A percentile compares a stretch with the other conserved stretches of the same genome.
Evolutionary conservation across 1,284 basidiomycete genomes (phyloP).

Genomic region (Trichosporon ovoides): DNA sequence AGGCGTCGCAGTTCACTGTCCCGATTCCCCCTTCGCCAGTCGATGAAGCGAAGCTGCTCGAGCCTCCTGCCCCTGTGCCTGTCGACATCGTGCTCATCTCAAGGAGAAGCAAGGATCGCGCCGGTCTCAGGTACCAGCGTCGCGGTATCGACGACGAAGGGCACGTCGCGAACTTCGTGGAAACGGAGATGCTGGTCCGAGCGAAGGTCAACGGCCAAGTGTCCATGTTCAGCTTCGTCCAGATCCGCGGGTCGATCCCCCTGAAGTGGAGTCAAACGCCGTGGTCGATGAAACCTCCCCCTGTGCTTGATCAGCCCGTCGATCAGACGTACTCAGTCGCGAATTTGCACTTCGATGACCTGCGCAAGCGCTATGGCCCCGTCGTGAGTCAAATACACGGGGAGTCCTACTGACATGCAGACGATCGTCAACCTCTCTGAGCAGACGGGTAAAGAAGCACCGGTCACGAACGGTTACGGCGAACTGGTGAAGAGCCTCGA

Average conservation of each 20-base stretch:
- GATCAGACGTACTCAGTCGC: constrained; percentile 67
- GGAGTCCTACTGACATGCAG: constrained; percentile 48
- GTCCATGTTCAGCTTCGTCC: constrained; percentile 80
- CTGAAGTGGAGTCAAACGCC: constrained; percentile 74
- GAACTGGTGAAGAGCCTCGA: constrained; percentile 61
- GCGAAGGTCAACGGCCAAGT: constrained; percentile 59
- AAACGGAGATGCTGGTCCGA: constrained; percentile 62
- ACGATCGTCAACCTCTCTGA: constrained; percentile 85
- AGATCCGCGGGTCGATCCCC: constrained; percentile 85
- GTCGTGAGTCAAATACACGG: constrained; percentile 54
- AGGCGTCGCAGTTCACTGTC: constrained; percentile 61
- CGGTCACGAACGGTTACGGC: constrained; percentile 71
- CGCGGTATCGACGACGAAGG: constrained; percentile 54
- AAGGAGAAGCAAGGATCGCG: constrained; percentile 52
- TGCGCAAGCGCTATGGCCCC: constrained; percentile 66
- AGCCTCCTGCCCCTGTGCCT: constrained; percentile 25
- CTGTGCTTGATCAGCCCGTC: constrained; percentile 69
- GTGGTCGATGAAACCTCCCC: constrained; percentile 78
- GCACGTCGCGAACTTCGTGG: constrained; percentile 55
- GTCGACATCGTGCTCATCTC: constrained; percentile 53
- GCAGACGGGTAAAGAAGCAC: constrained; percentile 77
- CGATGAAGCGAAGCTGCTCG: constrained; percentile 10
- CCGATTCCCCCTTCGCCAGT: constrained; percentile 47
- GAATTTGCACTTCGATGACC: constrained; percentile 67
- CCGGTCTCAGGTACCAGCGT: constrained; percentile 55